Evolutionary conservation across 495 filamentous ascomycete genomes (phyloP).

Genomic region (Hypomontagnella monticulosa): DNA sequence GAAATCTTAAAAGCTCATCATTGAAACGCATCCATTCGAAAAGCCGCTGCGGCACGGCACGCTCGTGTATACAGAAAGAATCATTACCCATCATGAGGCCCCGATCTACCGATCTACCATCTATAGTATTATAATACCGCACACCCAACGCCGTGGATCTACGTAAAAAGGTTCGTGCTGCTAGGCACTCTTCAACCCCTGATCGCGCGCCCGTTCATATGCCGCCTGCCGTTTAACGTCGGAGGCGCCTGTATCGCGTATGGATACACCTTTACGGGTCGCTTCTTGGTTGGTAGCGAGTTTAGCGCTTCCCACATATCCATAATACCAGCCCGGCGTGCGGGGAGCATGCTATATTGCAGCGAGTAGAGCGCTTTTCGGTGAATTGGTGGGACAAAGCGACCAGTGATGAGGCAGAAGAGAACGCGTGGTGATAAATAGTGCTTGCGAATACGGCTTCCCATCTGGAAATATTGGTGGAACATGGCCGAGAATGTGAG

Average conservation of each 20-base stretch:
- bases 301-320: constrained; percentile 82
- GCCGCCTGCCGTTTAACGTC: constrained; percentile 38
- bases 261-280: constrained; percentile 35
- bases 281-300: constrained; percentile 59
- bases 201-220: constrained; percentile 42
- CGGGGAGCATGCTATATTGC: constrained; percentile 98
- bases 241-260: constrained; percentile 22
- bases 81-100: constrained; percentile 21
- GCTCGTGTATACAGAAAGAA: constrained; percentile 34
- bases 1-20: too few relatives aligned
- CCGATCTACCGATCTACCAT: neutral
- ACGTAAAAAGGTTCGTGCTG: neutral
- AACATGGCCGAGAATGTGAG: constrained; percentile 93
- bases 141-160: constrained; percentile 25
- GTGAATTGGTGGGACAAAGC: constrained; percentile 90
- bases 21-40: neutral
- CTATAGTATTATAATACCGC: constrained; percentile 9
- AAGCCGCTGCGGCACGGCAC: neutral
- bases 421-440: constrained; percentile 91
- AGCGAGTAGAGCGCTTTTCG: constrained; percentile 94
- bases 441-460: constrained; percentile 89
- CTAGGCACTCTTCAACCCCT: constrained; percentile 15
- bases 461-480: constrained; percentile 95
- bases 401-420: constrained; percentile 85
- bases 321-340: constrained; percentile 75